These are phyloP conservation scores for Carex littledalei DNA, from an alignment of 176 grass and related monocot genomes.

Conservation along the genomic window DNA sequence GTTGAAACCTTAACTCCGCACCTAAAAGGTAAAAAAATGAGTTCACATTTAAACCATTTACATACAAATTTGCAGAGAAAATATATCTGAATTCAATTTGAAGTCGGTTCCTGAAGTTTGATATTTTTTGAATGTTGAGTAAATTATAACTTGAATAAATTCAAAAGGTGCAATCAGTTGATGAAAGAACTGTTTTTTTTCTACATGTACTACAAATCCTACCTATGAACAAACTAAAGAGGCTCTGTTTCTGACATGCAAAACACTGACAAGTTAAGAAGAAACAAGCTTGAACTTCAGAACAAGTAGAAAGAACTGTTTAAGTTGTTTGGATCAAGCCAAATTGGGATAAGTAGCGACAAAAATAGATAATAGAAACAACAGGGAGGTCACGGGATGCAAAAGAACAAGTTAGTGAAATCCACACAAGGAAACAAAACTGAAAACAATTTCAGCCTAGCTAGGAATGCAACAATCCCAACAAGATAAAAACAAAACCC, in stretches of 20 bases:
- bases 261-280: background rate
- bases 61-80: background rate
- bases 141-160: background rate
- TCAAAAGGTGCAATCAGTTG: background rate
- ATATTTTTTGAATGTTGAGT: background rate
- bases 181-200: background rate
- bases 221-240: background rate
- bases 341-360: slow-evolving; percentile 9
- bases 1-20: background rate
- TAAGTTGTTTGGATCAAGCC: background rate
- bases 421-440: slow-evolving; percentile 1
- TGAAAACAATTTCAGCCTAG: slow-evolving; percentile 7
- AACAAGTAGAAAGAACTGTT: background rate
- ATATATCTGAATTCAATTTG: background rate
- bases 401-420: background rate
- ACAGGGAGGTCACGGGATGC: background rate
- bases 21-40: background rate
- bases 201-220: background rate
- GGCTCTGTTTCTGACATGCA: background rate
- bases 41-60: background rate
- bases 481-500: slow-evolving; percentile 12
- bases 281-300: background rate
- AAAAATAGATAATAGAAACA: slow-evolving; percentile 23
- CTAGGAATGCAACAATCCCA: background rate
- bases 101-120: background rate